Evolutionary conservation across 2,329 filamentous ascomycete species (phyloP), one percentile per base, ranked within the genome.

Genomic region (Zelopaecilomyces penicillatus): DNA sequence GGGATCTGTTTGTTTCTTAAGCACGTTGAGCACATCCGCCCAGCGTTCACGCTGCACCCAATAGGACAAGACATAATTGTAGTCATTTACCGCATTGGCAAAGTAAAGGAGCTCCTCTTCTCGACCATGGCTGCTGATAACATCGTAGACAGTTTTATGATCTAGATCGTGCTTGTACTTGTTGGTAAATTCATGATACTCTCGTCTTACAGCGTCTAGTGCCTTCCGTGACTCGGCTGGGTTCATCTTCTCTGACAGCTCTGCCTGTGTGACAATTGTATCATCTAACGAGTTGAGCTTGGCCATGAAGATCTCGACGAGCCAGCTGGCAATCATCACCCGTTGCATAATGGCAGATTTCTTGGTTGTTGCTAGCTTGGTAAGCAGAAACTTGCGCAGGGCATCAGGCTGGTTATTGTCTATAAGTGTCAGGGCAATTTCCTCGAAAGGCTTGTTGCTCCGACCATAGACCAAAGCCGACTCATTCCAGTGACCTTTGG

Each of bases 21-120:
- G 73, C 35, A 97, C 89, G 44, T 80, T 78, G 52, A 98, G 71
- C 3, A 89, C 88, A 56, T 96, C 89, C 4, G 71, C 68, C 93
- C 93, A 98, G 55, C 87, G 80, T 66, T 97, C 93, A 48, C 91
- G 78, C 65, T 97, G 93, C 12, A 97, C 85, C 93, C 93, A 98
- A 65, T 98, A 98, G 7, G 87, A 87, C 10, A 98, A 71, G 26
- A 97, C 89, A 59, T 95, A 98, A 61, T 94, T 87, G 67, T 93
- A 89, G 63, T 98, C 93, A 56, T 91, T 85, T 39, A 94, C 76
- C 5, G 85, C 80, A 47, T 85, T 93, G 19, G 93, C 93, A 66
- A 90, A 98, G 66, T 83, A 93, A 0, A 98, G 73, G 3, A 98
- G 72, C 62, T 98, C 93, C 54, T 91, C 84, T 66, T 98, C 93